phyloP scores from a whole-genome alignment of 1,139 yeast genomes.

The Blastobotrys illinoisensis region DNA sequence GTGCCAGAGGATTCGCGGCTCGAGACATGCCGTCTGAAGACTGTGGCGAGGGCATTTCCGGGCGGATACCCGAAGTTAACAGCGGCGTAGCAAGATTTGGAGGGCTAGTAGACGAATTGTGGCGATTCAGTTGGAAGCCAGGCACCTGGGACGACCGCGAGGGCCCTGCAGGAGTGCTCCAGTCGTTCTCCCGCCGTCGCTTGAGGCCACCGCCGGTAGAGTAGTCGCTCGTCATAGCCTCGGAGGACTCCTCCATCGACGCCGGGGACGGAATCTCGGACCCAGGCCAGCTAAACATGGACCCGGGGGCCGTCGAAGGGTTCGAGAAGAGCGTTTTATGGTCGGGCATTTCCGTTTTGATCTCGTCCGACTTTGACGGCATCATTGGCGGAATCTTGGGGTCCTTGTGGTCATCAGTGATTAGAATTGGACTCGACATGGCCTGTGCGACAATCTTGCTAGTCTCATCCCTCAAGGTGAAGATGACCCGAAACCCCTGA shows the following conservation, averaged over 20 bases:
- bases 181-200: conserved; percentile 24
- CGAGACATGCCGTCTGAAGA: conserved; percentile 17
- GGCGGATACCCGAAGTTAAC: neutral
- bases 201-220: conserved; percentile 21
- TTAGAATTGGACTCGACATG: conserved; percentile 69
- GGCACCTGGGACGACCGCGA: neutral
- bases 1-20: neutral
- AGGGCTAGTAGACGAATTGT: neutral
- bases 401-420: conserved; percentile 86
- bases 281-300: neutral
- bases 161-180: conserved; percentile 12
- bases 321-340: neutral
- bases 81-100: neutral
- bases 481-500: conserved; percentile 70
- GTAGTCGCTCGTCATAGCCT: conserved; percentile 19
- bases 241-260: conserved; percentile 25
- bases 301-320: neutral
- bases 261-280: conserved; percentile 18
- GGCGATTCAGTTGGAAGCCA: neutral
- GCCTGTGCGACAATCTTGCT: conserved; percentile 68
- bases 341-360: neutral
- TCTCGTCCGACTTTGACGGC: neutral
- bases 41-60: conserved; percentile 13
- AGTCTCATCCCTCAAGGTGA: conserved; percentile 57
- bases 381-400: conserved; percentile 1